These are phyloP conservation scores for Fusarium sp. DNA, from an alignment of 2,329 filamentous ascomycete species.

Conservation along the genomic window DNA sequence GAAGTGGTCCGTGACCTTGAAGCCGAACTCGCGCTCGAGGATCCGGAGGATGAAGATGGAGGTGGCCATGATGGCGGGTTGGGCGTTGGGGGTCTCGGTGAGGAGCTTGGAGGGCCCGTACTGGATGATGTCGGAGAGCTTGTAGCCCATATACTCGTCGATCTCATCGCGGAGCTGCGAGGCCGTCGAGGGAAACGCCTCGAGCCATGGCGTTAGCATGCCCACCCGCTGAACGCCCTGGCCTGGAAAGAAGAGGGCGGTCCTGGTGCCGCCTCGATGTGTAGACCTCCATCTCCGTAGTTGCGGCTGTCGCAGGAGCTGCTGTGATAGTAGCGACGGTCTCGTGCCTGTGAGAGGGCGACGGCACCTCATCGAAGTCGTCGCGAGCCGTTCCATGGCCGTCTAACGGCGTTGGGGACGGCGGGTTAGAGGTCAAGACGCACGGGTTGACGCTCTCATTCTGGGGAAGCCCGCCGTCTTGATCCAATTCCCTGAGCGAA, in stretches of 20 bases:
- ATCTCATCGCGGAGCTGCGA: constrained; percentile 86
- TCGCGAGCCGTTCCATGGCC: constrained; percentile 50
- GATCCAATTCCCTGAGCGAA: neutral
- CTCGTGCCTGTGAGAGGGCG: constrained; percentile 28
- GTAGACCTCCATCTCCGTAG: constrained; percentile 49
- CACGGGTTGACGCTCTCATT: constrained; percentile 34
- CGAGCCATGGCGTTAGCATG: constrained; percentile 88
- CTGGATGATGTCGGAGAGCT: constrained; percentile 82
- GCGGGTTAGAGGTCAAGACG: constrained; percentile 34
- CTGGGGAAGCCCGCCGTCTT: constrained; percentile 19
- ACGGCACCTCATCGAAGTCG: constrained; percentile 45
- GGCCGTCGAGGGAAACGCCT: constrained; percentile 84
- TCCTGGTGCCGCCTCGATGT: constrained; percentile 56
- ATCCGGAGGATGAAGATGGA: constrained; percentile 90
- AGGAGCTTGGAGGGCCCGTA: constrained; percentile 82
- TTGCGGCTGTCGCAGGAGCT: constrained; percentile 8
- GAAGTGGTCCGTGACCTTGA: constrained; percentile 75
- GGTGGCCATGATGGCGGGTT: constrained; percentile 96
- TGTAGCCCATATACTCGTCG: constrained; percentile 79
- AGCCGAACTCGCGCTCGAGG: constrained; percentile 86
- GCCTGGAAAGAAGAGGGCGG: constrained; percentile 74
- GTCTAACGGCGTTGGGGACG: constrained; percentile 38
- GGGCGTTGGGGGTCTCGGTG: constrained; percentile 86
- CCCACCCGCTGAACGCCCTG: constrained; percentile 91
- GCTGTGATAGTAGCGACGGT: constrained; percentile 3